These are phyloP conservation scores for Naegleria lovaniensis DNA, from an alignment of 208 protist genomes.

Conservation along the genomic window DNA sequence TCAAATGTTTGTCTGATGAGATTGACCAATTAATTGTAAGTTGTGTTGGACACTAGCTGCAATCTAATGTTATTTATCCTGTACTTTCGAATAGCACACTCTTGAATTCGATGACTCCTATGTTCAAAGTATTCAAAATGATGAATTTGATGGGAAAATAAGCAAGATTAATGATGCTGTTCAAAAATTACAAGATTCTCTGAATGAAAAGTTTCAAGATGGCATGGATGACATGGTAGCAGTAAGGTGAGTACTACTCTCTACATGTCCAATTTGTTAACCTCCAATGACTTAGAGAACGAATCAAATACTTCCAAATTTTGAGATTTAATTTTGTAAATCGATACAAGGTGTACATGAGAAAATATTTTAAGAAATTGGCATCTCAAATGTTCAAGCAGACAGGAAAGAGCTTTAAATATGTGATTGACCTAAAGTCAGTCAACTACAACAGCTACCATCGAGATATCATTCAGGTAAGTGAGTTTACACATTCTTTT, in stretches of 20 bases:
- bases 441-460: background rate
- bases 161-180: conserved; percentile 24
- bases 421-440: background rate
- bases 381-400: background rate
- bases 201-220: background rate
- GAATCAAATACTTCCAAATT: background rate
- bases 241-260: background rate
- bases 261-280: background rate
- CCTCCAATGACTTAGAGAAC: background rate
- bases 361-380: background rate
- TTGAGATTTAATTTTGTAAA: conserved; percentile 1
- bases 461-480: background rate
- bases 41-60: background rate
- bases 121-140: conserved; percentile 11
- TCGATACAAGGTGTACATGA: background rate
- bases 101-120: background rate
- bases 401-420: background rate
- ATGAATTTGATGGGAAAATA: conserved; percentile 1
- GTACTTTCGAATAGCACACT: background rate
- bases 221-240: conserved; percentile 21
- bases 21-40: background rate
- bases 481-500: too few species aligned
- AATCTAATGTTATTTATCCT: too few species aligned
- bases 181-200: background rate
- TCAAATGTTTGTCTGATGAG: background rate